Conservation (phyloP, 1,139 yeast genomes). For the Yamadazyma diddensiae region DNA sequence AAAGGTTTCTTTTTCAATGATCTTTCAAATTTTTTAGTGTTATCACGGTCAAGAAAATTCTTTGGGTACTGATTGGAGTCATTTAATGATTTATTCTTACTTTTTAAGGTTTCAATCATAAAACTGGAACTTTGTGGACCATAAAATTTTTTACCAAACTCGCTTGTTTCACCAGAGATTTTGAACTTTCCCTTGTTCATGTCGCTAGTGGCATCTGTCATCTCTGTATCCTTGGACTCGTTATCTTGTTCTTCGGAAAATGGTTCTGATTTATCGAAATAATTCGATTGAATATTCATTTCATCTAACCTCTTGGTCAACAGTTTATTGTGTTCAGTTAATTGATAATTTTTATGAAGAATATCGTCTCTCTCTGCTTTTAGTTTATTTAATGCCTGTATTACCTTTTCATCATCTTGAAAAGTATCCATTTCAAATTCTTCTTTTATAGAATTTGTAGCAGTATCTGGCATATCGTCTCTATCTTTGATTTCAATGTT, state of each 20-base stretch:
- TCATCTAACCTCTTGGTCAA: constrained; percentile 10
- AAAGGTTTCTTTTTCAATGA: constrained; percentile 26
- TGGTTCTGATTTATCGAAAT: constrained; percentile 3
- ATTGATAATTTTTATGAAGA: constrained; percentile 19
- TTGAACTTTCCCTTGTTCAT: constrained; percentile 4
- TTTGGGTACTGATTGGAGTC: constrained; percentile 11
- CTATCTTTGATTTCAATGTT: constrained; percentile 29
- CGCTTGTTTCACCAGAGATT: constrained; percentile 23
- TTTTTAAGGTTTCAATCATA: constrained; percentile 38
- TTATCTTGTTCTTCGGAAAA: neutral
- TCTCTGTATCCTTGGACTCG: neutral
- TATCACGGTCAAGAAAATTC: constrained; percentile 15
- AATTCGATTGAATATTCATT: constrained; percentile 11
- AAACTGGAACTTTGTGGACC: constrained; percentile 49
- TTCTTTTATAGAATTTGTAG: neutral
- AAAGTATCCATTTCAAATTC: neutral
- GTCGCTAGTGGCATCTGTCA: neutral
- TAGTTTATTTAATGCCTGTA: constrained; percentile 12
- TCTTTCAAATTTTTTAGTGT: constrained; percentile 10
- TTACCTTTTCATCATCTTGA: constrained; percentile 2
- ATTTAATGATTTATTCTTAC: constrained; percentile 15
- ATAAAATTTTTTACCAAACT: constrained; percentile 40
- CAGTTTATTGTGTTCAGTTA: constrained; percentile 14
- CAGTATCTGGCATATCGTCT: constrained; percentile 3
- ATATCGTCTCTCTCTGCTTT: constrained; percentile 20